Evolutionary conservation across 257 asterid species (phyloP).

Genomic region (Henckelia pumila): DNA sequence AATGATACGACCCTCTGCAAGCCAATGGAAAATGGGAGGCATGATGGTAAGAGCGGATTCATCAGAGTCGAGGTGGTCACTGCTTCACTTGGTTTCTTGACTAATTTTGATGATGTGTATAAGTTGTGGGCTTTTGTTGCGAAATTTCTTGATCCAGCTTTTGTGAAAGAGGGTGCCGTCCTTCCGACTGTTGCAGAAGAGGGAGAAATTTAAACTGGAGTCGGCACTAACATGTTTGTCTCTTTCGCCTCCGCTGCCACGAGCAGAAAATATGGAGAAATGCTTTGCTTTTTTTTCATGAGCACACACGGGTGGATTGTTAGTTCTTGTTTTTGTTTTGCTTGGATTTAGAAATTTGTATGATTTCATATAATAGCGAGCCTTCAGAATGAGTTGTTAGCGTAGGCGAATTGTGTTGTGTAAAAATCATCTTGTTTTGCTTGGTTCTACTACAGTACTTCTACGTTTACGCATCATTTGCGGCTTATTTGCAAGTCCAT

Average conservation of each 20-base stretch:
- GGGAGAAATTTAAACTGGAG: constrained; percentile 43
- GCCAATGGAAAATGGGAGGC: constrained; percentile 82
- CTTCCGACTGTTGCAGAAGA: constrained; percentile 79
- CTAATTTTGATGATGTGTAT: constrained; percentile 90
- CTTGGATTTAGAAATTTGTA: constrained; percentile 50
- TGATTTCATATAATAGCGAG: constrained; percentile 42
- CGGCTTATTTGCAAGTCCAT: neutral
- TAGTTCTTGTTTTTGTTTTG: constrained; percentile 58
- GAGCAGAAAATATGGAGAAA: constrained; percentile 27
- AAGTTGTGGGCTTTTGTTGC: constrained; percentile 97
- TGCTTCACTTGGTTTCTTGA: constrained; percentile 88
- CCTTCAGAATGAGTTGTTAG: neutral
- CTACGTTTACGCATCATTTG: neutral
- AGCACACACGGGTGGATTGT: constrained; percentile 40
- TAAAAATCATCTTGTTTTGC: neutral
- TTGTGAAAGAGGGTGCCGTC: constrained; percentile 60
- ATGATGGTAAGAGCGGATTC: constrained; percentile 69
- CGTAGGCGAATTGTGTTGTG: neutral
- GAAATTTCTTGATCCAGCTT: constrained; percentile 76
- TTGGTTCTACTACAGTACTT: neutral
- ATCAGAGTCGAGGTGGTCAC: constrained; percentile 94
- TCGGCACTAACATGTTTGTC: constrained; percentile 17
- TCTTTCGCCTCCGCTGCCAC: neutral
- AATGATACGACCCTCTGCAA: constrained; percentile 81
- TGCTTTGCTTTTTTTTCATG: constrained; percentile 34